These are phyloP conservation scores for Sequoiadendron giganteum DNA, from an alignment of 75 land plant species.

Conservation along the genomic window DNA sequence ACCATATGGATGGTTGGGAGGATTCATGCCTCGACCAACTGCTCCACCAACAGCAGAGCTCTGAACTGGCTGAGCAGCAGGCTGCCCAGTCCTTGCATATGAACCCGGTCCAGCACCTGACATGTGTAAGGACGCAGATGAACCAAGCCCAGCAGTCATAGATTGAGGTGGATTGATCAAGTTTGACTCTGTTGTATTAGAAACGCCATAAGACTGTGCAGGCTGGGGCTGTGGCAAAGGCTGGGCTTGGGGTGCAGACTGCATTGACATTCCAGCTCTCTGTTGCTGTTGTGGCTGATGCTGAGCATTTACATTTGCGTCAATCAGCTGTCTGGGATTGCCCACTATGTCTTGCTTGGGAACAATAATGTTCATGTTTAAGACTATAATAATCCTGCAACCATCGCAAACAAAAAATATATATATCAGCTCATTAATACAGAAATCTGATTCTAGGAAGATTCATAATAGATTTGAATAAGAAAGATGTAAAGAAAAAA, in stretches of 20 bases:
- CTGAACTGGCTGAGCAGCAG: not conserved
- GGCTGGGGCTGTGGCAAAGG: conserved; percentile 9
- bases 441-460: not conserved
- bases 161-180: conserved; percentile 11
- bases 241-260: conserved; percentile 22
- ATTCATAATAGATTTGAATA: not conserved
- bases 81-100: conserved; percentile 6
- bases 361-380: conserved; percentile 65
- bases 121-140: conserved; percentile 8
- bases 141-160: conserved; percentile 7
- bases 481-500: not conserved
- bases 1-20: conserved; percentile 33
- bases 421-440: not conserved
- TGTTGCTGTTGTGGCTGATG: conserved; percentile 27
- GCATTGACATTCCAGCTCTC: conserved; percentile 27
- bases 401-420: not conserved
- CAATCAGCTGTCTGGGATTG: conserved; percentile 48
- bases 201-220: conserved; percentile 22
- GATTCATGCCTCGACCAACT: conserved; percentile 21
- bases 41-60: conserved; percentile 1
- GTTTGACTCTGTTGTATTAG: conserved; percentile 13
- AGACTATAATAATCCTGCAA: conserved; percentile 77
- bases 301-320: conserved; percentile 8
- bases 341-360: conserved; percentile 64
- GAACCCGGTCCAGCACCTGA: conserved; percentile 2